Evolutionary conservation across 192 early-diverging fungal species (phyloP).

Genomic region (Coemansia erecta): DNA sequence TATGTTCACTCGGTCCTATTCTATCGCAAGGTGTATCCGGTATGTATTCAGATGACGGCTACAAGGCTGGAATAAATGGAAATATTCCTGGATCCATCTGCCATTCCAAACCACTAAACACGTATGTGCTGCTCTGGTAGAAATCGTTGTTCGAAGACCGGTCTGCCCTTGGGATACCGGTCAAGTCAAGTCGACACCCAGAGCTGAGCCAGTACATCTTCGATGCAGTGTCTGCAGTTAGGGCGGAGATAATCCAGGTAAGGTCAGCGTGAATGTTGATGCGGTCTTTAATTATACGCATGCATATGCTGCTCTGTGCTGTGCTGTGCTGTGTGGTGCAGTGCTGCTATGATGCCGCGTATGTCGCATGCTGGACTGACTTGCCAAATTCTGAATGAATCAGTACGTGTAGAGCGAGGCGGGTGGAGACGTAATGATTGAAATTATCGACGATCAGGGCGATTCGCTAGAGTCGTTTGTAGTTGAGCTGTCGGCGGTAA

Average conservation of each 20-base stretch:
- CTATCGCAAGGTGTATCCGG: conserved; percentile 37
- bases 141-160: conserved; percentile 46
- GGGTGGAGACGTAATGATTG: conserved; percentile 33
- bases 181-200: conserved; percentile 55
- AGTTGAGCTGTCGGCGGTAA: conserved; percentile 24
- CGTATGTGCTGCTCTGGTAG: conserved; percentile 15
- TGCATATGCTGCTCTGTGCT: no score
- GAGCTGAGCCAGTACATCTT: conserved; percentile 52
- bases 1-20: conserved; percentile 33
- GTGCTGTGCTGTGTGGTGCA: no score
- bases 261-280: no score
- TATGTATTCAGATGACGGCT: conserved; percentile 25
- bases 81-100: neutral
- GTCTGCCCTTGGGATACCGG: conserved; percentile 51
- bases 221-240: conserved; percentile 43
- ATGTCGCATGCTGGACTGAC: neutral
- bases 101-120: no score
- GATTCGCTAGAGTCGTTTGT: conserved; percentile 31
- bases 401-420: conserved; percentile 15
- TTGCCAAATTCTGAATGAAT: neutral
- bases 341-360: neutral
- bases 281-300: no score
- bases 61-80: no score
- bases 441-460: conserved; percentile 27
- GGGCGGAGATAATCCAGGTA: conserved; percentile 43